Percentiles rank a stretch among this genome's conserved stretches.
These are phyloP conservation scores for Trichaptum fuscoviolaceum DNA, from an alignment of 768 basidiomycete species.

Conservation along the genomic window DNA sequence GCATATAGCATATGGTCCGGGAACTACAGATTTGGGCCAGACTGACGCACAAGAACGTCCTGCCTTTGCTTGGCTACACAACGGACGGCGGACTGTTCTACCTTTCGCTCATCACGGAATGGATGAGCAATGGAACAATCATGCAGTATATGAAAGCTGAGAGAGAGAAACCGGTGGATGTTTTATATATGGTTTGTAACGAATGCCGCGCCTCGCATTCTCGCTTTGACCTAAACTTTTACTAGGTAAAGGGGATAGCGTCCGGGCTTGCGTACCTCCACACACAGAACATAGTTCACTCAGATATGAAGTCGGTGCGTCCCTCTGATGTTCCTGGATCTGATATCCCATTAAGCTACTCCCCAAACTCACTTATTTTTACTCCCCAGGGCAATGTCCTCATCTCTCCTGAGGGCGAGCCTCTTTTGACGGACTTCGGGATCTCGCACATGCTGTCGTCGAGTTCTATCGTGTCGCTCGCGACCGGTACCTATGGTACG, in stretches of 20 bases:
- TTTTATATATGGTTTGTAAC: not conserved
- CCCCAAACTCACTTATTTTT: not conserved
- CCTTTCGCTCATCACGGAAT: not conserved
- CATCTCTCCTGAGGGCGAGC: not conserved
- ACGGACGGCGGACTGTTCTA: not conserved
- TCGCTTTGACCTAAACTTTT: not conserved
- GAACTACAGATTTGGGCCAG: not conserved
- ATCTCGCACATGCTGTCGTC: not conserved
- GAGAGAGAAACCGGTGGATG: not conserved
- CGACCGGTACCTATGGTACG: not conserved
- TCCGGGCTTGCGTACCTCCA: conserved; percentile 3
- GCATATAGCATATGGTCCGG: not conserved
- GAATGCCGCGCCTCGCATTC: not conserved
- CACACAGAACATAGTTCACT: not conserved
- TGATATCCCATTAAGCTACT: not conserved
- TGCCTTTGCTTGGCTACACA: not conserved
- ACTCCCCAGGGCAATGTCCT: not conserved
- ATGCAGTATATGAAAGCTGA: conserved; percentile 2
- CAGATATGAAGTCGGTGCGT: conserved; percentile 2
- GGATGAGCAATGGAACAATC: conserved; percentile 2
- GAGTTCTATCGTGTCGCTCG: not conserved
- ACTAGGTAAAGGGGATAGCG: conserved; percentile 2
- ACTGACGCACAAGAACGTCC: not conserved
- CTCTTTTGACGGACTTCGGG: conserved; percentile 1
- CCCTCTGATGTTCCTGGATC: not conserved